Base-by-base conservation (phyloP, 352 stramenopile species). In the Phytophthora sojae region DNA sequence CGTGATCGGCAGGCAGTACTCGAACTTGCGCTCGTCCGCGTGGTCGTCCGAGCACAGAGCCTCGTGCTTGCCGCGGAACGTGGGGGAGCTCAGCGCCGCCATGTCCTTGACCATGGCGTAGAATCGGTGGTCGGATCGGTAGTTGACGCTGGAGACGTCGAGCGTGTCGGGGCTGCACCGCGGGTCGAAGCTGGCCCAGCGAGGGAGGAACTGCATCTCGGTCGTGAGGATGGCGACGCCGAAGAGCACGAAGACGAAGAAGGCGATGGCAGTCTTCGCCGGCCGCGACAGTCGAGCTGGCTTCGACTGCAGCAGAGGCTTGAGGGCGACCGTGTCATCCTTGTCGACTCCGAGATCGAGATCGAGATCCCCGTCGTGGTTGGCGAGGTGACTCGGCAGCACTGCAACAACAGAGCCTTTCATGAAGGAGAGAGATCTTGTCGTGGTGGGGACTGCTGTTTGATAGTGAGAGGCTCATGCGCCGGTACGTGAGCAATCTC, bases 1-100 rank as follows among this genome's bases (percentile, higher is more conserved):
- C 6, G 71, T 74, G 39, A 89, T 85, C 3, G 81, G 81, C 2
- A 89, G 79, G 21, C 81, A 89, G 49, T 81, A 84, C 15, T 58
- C 12, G 21, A 37, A 61, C 14, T 61, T 51, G 23, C 50, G 63
- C 39, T 53, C 17, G 8, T 57, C 15, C 9, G 30, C 14, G 14
- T 67, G 12, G 7, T 57, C 47, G 1, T 57, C 54, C 21, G 57
- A 29, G 64, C 69, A 73, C 11, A 77, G 25, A 3, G 19, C 26
- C 6, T 50, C 15, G 35, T 72, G 58, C 2, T 70, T 57, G 57
- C 61, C 56, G 3, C 30, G 26, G 60, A 85, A 75, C 6, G 60
- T 59, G 7, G 75, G 75, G 8, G 55, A 17, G 14, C 12, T 44
- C 55, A 64, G 14, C 2, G 54, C 11, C 12, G 42, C 54, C 45